These are phyloP conservation scores for Bryoglossum gracile DNA, from an alignment of 495 filamentous ascomycete genomes.

Conservation along the genomic window DNA sequence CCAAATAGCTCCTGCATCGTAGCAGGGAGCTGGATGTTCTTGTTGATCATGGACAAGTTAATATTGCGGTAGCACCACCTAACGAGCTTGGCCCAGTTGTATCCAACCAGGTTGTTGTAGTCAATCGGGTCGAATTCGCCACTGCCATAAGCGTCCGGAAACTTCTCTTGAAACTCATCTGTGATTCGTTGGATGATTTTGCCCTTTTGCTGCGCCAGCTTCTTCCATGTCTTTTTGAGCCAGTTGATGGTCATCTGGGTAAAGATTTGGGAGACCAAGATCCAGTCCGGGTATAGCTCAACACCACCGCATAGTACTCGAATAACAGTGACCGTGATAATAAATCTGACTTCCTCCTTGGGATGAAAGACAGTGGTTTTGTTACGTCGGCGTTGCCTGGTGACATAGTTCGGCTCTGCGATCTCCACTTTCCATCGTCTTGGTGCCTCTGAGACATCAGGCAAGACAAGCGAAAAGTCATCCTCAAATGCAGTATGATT, in stretches of 20 bases:
- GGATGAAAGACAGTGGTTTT: neutral
- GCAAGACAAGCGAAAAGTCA: too few species aligned
- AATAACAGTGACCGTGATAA: slow-evolving; percentile 67
- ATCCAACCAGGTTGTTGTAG: slow-evolving; percentile 59
- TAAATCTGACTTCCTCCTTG: slow-evolving; percentile 31
- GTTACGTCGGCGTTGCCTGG: neutral
- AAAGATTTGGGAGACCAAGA: slow-evolving; percentile 58
- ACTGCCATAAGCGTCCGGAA: slow-evolving; percentile 66
- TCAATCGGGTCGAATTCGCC: slow-evolving; percentile 62
- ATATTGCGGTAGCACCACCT: slow-evolving; percentile 52
- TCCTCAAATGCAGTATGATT: too few species aligned
- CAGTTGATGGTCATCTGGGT: slow-evolving; percentile 49
- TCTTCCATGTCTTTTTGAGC: slow-evolving; percentile 55
- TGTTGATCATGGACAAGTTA: slow-evolving; percentile 27
- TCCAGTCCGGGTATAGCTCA: slow-evolving; percentile 65
- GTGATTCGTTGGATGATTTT: slow-evolving; percentile 61
- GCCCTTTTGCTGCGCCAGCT: slow-evolving; percentile 49
- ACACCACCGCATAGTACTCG: slow-evolving; percentile 67
- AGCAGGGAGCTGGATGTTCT: slow-evolving; percentile 22
- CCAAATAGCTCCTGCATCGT: slow-evolving; percentile 29
- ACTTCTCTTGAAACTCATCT: slow-evolving; percentile 67
- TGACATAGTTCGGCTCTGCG: neutral
- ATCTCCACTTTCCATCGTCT: neutral
- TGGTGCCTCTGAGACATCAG: too few species aligned
- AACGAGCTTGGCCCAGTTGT: slow-evolving; percentile 70